Percentiles rank a stretch among this genome's conserved stretches.
These are phyloP conservation scores for Metschnikowia lachancei DNA, from an alignment of 805 yeast genomes.

Conservation along the genomic window DNA sequence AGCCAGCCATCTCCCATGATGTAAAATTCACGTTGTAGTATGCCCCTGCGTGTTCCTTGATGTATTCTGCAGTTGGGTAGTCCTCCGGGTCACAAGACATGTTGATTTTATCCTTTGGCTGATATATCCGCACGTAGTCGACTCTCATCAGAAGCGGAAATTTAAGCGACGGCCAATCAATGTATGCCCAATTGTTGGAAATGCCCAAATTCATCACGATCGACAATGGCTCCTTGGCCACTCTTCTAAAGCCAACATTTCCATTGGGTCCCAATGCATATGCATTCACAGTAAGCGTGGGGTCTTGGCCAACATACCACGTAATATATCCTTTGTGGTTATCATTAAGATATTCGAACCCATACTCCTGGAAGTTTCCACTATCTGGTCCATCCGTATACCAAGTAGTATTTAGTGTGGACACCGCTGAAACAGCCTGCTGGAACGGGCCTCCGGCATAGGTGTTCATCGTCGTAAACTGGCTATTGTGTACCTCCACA, in stretches of 20 bases:
- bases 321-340: slow-evolving; percentile 66
- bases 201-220: slow-evolving; percentile 40
- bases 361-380: slow-evolving; percentile 66
- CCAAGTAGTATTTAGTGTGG: slow-evolving; percentile 81
- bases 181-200: slow-evolving; percentile 40
- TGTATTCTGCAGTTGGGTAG: slow-evolving; percentile 39
- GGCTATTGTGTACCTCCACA: slow-evolving; percentile 64
- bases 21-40: slow-evolving; percentile 37
- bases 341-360: slow-evolving; percentile 75
- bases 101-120: slow-evolving; percentile 28
- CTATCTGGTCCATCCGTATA: slow-evolving; percentile 60
- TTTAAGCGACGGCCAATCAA: slow-evolving; percentile 34
- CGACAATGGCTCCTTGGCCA: slow-evolving; percentile 40
- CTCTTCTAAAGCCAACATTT: slow-evolving; percentile 35
- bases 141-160: slow-evolving; percentile 38
- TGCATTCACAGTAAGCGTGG: slow-evolving; percentile 30
- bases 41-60: slow-evolving; percentile 30
- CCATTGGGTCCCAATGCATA: slow-evolving; percentile 40
- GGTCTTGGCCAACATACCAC: slow-evolving; percentile 79
- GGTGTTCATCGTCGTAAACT: slow-evolving; percentile 77
- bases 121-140: slow-evolving; percentile 43
- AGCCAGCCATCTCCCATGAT: slow-evolving; percentile 40
- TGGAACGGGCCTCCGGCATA: slow-evolving; percentile 93
- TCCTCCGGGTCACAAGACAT: slow-evolving; percentile 40
- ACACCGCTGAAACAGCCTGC: slow-evolving; percentile 83